Base-by-base conservation (phyloP, 2,329 filamentous ascomycete genomes). In the Fusarium sp. region DNA sequence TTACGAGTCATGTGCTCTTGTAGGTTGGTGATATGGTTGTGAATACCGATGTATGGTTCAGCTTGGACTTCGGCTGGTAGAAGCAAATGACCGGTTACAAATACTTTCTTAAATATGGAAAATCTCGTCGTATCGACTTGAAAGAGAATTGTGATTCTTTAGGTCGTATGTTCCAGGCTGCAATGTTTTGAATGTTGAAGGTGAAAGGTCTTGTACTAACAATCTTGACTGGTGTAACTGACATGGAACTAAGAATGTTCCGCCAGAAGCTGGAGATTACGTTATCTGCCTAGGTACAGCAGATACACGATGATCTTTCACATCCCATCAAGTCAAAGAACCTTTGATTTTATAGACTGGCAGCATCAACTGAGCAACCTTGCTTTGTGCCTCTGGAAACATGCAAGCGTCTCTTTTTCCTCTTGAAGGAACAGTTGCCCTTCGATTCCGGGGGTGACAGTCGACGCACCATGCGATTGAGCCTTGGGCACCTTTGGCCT, bases 1-100 rank as follows among this genome's bases (percentile, higher is more conserved):
- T 2, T 9, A 17, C 11, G 6, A 2, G 6, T 0, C 11, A n/a
- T 14, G 9, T 5, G 5, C 13, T 2, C 7, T 36, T n/a, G 5
- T 15, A 6, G 11, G 4, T n/a, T 23, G 7, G 4, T 17, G n/a
- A 20, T 15, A 6, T 39, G 3, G 17, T 14, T 29, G 33, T 42
- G n/a, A 11, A 4, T 11, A n/a, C 14, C 11, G 8, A n/a, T 11
- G 11, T 11, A 5, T 20, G 11, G 23, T 21, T 8, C 14, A 17
- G 18, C 5, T 20, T n/a, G 18, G 17, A 18, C 18, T 31, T 43
- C 2, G 3, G 14, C 2, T 9, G 7, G 17, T 29, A 23, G 20
- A 4, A 13, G 10, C 17, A 11, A 35, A 21, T 14, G 10, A 27
- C 2, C 1, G 27, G 14, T 4, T 17, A 6, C 5, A 29, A 29